Base-by-base conservation (phyloP, 192 early-diverging fungal species). In the Entomortierella lignicola region DNA sequence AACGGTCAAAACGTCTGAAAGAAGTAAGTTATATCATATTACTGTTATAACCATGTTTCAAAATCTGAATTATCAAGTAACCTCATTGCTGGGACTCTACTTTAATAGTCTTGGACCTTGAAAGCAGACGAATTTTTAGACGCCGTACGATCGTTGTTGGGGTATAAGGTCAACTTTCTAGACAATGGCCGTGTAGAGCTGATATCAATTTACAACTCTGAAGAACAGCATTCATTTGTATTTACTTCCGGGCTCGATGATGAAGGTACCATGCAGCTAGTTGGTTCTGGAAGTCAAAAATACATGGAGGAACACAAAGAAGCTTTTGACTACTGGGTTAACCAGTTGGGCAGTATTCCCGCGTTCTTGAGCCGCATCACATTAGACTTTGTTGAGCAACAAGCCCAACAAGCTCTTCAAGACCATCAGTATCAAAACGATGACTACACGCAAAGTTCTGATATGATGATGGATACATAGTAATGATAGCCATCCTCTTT, bases 351-450 rank as follows among this genome's bases (percentile, higher is more conserved):
- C 29, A 90, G 89, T 55, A 93, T 95, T 59, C 95, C 95, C 17
- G 93, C 89, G 13, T 95, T 95, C 81, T 69, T 97, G 79, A 94
- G 94, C 29, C 83, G 85, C 23, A 85, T 92, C 4, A 94, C 93
- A 2, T 63, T 94, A 63, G 83, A 89, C 59, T 79, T 91, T 55
- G 89, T 91, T 66, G 91, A 90, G 54, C 39, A 81, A 56, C 74
- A 79, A 26, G 54, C 70, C n/a, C 70, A 51, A n/a, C 60, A 55
- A 29, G 23, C 5, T 8, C 26, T 68, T 21, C 66, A 68, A 12
- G 23, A 10, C n/a, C 57, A 17, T 18, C 67, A 54, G 18, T 43
- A 60, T 66, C 34, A 39, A 15, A 64, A 74, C 7, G 71, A 73
- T 2, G 72, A 74, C 30, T 20, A 60, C 7, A 74, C 72, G 13